Percentiles rank a stretch among this genome's conserved stretches.
Evolutionary conservation across 805 yeast genomes (phyloP).

Genomic region (Maudiozyma barnettii): DNA sequence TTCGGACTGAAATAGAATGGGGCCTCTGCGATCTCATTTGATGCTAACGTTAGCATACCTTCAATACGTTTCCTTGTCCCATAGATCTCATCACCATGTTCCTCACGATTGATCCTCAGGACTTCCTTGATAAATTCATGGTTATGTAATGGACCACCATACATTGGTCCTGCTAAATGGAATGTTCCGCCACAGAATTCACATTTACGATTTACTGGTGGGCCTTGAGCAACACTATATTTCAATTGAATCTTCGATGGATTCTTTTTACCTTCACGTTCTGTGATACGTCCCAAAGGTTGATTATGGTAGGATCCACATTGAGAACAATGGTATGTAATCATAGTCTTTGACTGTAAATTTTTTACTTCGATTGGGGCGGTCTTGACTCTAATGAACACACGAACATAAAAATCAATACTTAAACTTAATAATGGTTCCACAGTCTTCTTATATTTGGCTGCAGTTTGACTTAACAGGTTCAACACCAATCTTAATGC

Average conservation of each 20-base stretch:
- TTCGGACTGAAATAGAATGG: constrained; percentile 84
- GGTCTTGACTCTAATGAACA: constrained; percentile 67
- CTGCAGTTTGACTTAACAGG: constrained; percentile 73
- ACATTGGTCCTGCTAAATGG: constrained; percentile 94
- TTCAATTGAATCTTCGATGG: constrained; percentile 32
- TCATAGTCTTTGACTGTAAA: constrained; percentile 65
- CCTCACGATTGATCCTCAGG: constrained; percentile 41
- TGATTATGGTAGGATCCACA: constrained; percentile 70
- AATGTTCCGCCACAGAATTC: constrained; percentile 52
- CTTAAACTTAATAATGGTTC: constrained; percentile 82
- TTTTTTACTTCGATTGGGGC: constrained; percentile 78
- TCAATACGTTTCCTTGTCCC: constrained; percentile 76
- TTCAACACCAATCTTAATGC: constrained; percentile 79
- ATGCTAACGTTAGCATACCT: constrained; percentile 87
- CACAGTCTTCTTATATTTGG: constrained; percentile 75
- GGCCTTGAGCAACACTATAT: constrained; percentile 58
- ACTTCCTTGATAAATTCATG: constrained; percentile 55
- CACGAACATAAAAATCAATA: constrained; percentile 86
- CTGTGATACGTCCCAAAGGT: constrained; percentile 56
- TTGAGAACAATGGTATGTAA: constrained; percentile 76
- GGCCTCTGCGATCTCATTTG: constrained; percentile 48
- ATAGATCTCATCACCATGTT: constrained; percentile 44
- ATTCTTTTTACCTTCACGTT: constrained; percentile 32
- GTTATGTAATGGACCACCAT: constrained; percentile 75
- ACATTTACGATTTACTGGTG: constrained; percentile 54